phyloP scores from a whole-genome alignment of 805 yeast species.

The Metschnikowia bowlesiae region DNA sequence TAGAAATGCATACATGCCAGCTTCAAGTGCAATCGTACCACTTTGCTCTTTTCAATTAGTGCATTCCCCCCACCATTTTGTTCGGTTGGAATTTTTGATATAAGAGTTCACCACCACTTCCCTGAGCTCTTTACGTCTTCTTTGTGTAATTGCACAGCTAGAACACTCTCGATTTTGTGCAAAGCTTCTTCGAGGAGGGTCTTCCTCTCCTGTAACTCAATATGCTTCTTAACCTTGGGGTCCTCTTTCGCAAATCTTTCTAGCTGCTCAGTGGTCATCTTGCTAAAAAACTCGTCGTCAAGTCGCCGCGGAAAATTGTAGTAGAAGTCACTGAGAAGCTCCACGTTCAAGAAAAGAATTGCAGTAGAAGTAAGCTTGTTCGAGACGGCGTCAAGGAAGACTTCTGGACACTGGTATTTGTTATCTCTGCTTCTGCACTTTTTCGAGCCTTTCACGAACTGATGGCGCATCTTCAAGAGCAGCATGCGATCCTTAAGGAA shows the following conservation, averaged over 20 bases:
- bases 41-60: background rate
- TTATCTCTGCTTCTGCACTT: slow-evolving; percentile 75
- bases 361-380: slow-evolving; percentile 92
- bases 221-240: slow-evolving; percentile 83
- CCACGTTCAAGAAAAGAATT: slow-evolving; percentile 88
- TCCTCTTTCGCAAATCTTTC: slow-evolving; percentile 93
- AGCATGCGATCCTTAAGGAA: slow-evolving; percentile 72
- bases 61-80: no score
- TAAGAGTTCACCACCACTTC: slow-evolving; percentile 15
- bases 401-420: slow-evolving; percentile 90
- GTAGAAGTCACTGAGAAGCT: slow-evolving; percentile 87
- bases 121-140: slow-evolving; percentile 6
- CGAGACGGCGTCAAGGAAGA: slow-evolving; percentile 86
- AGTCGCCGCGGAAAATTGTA: slow-evolving; percentile 94
- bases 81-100: background rate
- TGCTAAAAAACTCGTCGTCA: slow-evolving; percentile 65
- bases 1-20: slow-evolving; percentile 1
- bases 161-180: slow-evolving; percentile 78
- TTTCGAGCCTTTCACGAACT: slow-evolving; percentile 64
- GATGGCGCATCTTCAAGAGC: slow-evolving; percentile 67
- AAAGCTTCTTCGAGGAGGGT: slow-evolving; percentile 82
- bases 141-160: slow-evolving; percentile 51
- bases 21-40: background rate
- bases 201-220: slow-evolving; percentile 90
- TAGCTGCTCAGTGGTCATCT: slow-evolving; percentile 68